These are phyloP conservation scores for Craspedostauros australis DNA, from an alignment of 108 stramenopile species.

Conservation along the genomic window DNA sequence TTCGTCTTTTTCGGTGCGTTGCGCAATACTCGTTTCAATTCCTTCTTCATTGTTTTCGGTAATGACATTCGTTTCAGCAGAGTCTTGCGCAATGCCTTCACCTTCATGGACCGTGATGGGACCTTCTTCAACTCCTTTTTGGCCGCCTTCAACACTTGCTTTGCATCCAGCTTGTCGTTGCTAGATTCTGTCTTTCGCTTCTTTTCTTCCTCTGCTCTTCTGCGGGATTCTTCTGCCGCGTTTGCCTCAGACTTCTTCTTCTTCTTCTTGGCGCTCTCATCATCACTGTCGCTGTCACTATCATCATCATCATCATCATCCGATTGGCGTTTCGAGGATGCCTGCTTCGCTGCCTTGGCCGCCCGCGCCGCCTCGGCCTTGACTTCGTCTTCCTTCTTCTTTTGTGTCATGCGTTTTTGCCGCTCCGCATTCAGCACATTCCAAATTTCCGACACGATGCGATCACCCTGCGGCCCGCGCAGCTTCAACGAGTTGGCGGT, in stretches of 20 bases:
- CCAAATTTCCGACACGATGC: conserved; percentile 66
- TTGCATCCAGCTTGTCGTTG: conserved; percentile 9
- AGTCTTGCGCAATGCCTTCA: conserved; percentile 45
- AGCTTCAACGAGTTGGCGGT: conserved; percentile 71
- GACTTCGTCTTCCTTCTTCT: conserved; percentile 23
- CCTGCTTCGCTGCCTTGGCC: conserved; percentile 11
- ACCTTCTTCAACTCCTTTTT: conserved; percentile 78
- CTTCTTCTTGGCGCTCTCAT: background rate
- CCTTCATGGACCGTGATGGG: conserved; percentile 45
- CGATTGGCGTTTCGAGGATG: conserved; percentile 20
- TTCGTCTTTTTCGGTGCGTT: conserved; percentile 1
- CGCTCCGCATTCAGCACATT: conserved; percentile 38
- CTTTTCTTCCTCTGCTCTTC: background rate
- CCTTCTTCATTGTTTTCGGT: conserved; percentile 18
- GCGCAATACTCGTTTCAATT: conserved; percentile 21
- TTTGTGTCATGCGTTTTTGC: conserved; percentile 30
- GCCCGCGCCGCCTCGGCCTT: background rate
- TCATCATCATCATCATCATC: conserved; percentile 25
- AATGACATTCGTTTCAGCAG: conserved; percentile 20
- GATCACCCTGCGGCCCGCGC: conserved; percentile 30
- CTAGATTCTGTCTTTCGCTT: background rate
- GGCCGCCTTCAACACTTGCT: conserved; percentile 40
- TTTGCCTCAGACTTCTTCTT: conserved; percentile 8
- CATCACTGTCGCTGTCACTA: conserved; percentile 6
- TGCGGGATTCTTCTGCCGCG: conserved; percentile 11